Evolutionary conservation across 2,329 filamentous ascomycete species (phyloP).

Genomic region (Penicillium sumatraense): DNA sequence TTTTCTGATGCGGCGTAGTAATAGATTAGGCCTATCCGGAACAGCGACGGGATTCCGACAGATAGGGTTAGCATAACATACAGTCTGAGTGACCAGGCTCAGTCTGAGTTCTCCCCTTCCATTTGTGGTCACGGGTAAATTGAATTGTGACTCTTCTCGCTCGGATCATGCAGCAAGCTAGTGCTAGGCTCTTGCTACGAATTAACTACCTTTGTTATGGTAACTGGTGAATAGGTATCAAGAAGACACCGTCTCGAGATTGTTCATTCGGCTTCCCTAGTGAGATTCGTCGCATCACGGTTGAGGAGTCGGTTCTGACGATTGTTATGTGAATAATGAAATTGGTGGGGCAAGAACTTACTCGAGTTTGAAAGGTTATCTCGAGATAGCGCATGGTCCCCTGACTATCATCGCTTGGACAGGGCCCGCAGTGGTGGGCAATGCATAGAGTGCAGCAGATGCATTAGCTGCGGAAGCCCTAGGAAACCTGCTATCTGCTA

Average conservation of each 20-base stretch:
- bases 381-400: not conserved
- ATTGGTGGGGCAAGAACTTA: not conserved
- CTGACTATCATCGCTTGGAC: too few species aligned
- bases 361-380: not conserved
- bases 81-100: not conserved
- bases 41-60: slow-evolving; percentile 18
- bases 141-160: slow-evolving; percentile 4
- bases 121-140: slow-evolving; percentile 1
- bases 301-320: not conserved
- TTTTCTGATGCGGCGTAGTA: not conserved
- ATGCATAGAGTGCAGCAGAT: not conserved
- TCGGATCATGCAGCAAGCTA: not conserved
- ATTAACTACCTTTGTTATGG: too few species aligned
- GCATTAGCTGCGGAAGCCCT: not conserved
- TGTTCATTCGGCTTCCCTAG: too few species aligned
- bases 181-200: too few species aligned
- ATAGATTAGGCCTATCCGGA: slow-evolving; percentile 12
- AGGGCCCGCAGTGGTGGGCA: not conserved
- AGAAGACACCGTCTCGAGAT: too few species aligned
- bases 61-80: not conserved
- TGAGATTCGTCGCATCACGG: too few species aligned
- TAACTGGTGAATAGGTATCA: too few species aligned
- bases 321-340: not conserved
- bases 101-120: slow-evolving; percentile 7
- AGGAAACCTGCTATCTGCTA: not conserved